Evolutionary conservation across 306 rosid genomes (phyloP), one percentile per base, ranked within the genome.

Genomic region (Lathyrus tuberosus): DNA sequence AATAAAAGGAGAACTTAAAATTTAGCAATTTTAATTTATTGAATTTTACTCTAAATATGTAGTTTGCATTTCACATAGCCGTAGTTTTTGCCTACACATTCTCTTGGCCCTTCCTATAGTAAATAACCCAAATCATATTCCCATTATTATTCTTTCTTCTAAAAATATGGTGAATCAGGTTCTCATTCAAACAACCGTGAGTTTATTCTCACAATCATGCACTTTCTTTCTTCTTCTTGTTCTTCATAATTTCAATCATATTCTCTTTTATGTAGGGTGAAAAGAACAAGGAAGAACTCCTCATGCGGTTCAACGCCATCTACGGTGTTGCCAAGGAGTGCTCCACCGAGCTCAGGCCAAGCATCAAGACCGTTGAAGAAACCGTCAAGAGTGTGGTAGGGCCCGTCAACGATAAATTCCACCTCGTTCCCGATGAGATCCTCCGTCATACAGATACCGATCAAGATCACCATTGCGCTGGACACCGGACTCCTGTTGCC

Each of bases 401-500:
- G 0, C 75, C 78, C 0, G 57, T 80, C 15, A 24, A 76, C 42
- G 67, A 66, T 0, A 80, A 80, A 22, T 76, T 71, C 65, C 81
- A 28, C 42, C 78, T 60, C 46, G 63, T 80, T 62, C 84, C 81
- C 1, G 68, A 76, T 2, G 78, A 71, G 77, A n/a, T 71, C 72
- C 68, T 76, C 75, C 76, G 71, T 46, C 67, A 47, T 16, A 35
- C 66, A 8, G 59, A 63, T 31, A 13, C 31, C 3, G 16, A 47
- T 8, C 82, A 84, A 2, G 86, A 76, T n/a, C 78, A 63, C 18
- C 78, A 85, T n/a, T 66, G 62, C 0, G 80, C 72, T 2, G 85
- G 76, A 10, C 90, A 78, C 26, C 65, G 16, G 7, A 82, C 83
- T 10, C 89, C 88, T 0, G 81, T 33, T 60, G 79, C 85, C 1